These are phyloP conservation scores for Crithidia expoeki DNA, from an alignment of 208 protist species.

Conservation along the genomic window DNA sequence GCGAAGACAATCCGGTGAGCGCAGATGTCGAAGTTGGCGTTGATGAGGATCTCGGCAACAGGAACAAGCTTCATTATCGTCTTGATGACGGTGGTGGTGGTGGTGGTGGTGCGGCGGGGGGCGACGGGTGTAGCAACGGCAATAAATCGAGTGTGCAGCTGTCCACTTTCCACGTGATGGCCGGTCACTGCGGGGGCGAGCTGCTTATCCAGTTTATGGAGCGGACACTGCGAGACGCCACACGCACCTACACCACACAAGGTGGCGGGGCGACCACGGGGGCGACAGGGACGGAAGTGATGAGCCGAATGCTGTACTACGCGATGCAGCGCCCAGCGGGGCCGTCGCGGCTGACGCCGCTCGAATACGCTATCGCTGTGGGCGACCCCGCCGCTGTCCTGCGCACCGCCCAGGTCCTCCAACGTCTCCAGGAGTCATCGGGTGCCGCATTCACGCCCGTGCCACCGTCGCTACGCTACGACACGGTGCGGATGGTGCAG, in stretches of 20 bases:
- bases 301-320: conserved; percentile 42
- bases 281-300: conserved; percentile 16
- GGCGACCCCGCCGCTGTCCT: conserved; percentile 62
- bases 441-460: conserved; percentile 3
- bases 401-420: conserved; percentile 60
- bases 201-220: conserved; percentile 57
- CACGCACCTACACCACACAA: conserved; percentile 7
- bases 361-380: conserved; percentile 73
- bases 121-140: background rate
- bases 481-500: conserved; percentile 9
- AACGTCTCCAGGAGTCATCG: conserved; percentile 45
- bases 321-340: conserved; percentile 52
- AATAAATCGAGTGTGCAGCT: background rate
- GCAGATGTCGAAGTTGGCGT: background rate
- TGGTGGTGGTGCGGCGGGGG: background rate
- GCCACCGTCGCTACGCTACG: background rate
- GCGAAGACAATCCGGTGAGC: background rate
- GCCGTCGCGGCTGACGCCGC: conserved; percentile 53
- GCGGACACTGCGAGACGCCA: conserved; percentile 27
- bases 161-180: conserved; percentile 47
- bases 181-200: conserved; percentile 46
- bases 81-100: background rate
- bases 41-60: background rate
- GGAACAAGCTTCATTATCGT: no score
- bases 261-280: conserved; percentile 14